phyloP scores from a whole-genome alignment of 495 filamentous ascomycete genomes.

The Aspergillus indologenus region DNA sequence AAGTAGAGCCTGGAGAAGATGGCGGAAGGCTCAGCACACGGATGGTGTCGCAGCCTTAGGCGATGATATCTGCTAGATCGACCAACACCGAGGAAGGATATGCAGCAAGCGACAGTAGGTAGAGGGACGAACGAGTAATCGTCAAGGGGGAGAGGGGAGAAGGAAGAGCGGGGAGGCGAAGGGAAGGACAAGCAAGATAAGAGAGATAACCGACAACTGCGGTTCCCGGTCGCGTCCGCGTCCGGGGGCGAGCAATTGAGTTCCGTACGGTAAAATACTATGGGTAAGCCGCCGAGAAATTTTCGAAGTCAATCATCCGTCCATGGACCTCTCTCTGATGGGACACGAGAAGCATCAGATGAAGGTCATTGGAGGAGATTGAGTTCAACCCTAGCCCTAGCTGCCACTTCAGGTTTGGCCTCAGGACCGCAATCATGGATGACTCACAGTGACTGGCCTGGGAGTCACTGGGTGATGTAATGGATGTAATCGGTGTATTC shows the following conservation, averaged over 20 bases:
- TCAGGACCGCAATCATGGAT: background rate
- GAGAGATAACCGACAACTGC: slow-evolving; percentile 17
- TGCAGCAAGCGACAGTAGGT: background rate
- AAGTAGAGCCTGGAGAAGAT: background rate
- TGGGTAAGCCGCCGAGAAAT: background rate
- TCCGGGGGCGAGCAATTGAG: slow-evolving; percentile 4
- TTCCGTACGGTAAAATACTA: background rate
- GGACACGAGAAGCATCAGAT: background rate
- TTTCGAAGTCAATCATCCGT: background rate
- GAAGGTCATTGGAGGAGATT: background rate
- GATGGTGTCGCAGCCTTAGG: background rate
- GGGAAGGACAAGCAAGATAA: background rate
- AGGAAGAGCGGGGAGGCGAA: background rate
- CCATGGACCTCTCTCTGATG: background rate
- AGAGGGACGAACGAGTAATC: background rate
- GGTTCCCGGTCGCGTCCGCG: slow-evolving; percentile 19
- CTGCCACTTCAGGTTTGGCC: background rate
- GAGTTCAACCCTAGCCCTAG: background rate
- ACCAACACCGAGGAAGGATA: background rate
- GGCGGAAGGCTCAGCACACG: background rate
- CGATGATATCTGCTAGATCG: background rate
- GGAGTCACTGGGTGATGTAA: background rate
- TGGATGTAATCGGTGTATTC: background rate
- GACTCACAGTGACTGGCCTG: background rate
- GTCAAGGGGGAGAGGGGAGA: background rate